These are phyloP conservation scores for Cytospora mali DNA, from an alignment of 2,329 filamentous ascomycete species.

Conservation along the genomic window DNA sequence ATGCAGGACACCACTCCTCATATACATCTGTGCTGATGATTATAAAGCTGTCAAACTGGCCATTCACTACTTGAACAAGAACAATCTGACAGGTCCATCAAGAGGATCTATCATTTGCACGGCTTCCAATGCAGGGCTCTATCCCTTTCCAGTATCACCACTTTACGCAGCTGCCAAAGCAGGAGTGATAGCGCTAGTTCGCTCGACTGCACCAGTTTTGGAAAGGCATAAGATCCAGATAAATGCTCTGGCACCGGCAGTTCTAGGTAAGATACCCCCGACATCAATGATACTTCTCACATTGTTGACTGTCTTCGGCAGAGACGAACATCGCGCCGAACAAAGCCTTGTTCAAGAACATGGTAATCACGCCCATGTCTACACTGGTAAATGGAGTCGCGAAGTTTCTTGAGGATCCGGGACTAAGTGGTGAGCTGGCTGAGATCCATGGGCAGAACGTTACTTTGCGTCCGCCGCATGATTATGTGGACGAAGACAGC, in stretches of 20 bases:
- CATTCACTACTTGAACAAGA: conserved; percentile 51
- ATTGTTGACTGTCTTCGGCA: conserved; percentile 30
- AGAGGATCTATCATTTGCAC: conserved; percentile 55
- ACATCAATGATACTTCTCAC: not conserved
- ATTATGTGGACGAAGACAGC: conserved; percentile 52
- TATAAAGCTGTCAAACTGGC: conserved; percentile 50
- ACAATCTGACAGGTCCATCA: conserved; percentile 28
- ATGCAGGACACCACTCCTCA: fast-evolving
- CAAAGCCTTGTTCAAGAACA: conserved; percentile 47
- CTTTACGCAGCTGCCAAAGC: conserved; percentile 53
- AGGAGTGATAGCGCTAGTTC: conserved; percentile 52
- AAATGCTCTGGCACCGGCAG: conserved; percentile 53
- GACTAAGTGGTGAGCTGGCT: conserved; percentile 48
- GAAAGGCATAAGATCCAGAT: conserved; percentile 49
- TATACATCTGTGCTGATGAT: not conserved
- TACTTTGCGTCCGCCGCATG: conserved; percentile 47
- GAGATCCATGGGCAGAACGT: conserved; percentile 55
- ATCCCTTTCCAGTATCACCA: conserved; percentile 53
- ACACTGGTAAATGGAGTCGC: conserved; percentile 49
- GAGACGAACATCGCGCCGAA: conserved; percentile 50
- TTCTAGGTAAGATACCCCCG: conserved; percentile 44
- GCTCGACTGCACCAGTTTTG: conserved; percentile 47
- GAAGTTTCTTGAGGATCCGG: conserved; percentile 44
- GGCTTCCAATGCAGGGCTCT: conserved; percentile 55
- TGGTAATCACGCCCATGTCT: conserved; percentile 54